Base-by-base conservation (phyloP, 164 flowering plant species). In the Amborella trichopoda region DNA sequence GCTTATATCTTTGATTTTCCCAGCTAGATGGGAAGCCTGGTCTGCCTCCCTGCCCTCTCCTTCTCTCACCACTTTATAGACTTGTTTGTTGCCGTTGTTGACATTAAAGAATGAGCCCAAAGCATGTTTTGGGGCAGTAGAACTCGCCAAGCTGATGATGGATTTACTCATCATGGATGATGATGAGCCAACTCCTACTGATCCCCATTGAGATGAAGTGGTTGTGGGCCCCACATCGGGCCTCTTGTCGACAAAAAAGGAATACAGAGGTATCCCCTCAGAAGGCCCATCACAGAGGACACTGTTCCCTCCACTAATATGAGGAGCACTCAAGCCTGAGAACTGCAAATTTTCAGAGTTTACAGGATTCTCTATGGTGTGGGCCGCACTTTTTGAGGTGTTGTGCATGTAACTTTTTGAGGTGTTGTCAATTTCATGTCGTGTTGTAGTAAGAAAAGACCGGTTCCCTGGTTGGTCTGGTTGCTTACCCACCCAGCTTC, bases 231-330 rank as follows among this genome's bases (percentile, higher is more conserved):
- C 64, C 28, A 63, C 78, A 1, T 53, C 43, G 60, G 70, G 65
- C 43, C 80, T 65, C 48, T 66, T 80, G 56, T 88, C 96, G 70
- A 77, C 56, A 62, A 75, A 73, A 50, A 88, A 83, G 41, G 94
- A 81, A 59, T 93, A 93, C 57, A 93, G 58, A 53, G 96, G 99
- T 57, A 93, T 85, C 48, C 94, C 90, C 66, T 80, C 91, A 9
- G 95, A 64, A 28, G 95, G 49, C 46, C 76, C 80, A 60, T 93
- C 94, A 51, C 63, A 63, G 40, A 68, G 57, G 23, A 80, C 68
- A 62, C 95, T 82, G 55, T 63, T 78, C 51, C 68, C 56, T 37
- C 73, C 75, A 62, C 71, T 67, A 54, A 77, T 43, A 23, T 82
- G 87, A 37, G 91, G 88, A 47, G 90, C 65, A 52, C 75, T 76